A percentile compares a stretch with the other conserved stretches of the same genome.
Conservation (phyloP, 495 filamentous ascomycete species). For the Letharia columbiana region DNA sequence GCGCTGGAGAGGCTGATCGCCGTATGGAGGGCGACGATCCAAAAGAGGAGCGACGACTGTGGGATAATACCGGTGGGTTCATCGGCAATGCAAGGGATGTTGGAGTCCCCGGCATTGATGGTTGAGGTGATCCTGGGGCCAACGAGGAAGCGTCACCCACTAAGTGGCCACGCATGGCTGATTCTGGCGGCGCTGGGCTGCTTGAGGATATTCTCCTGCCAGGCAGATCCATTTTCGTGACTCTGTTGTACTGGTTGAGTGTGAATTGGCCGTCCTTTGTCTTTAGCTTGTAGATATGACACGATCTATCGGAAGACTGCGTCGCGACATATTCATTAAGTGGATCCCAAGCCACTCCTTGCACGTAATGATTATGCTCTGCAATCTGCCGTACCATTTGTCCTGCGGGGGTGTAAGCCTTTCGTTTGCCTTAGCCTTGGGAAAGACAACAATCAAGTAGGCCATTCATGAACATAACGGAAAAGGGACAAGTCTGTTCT, state of each 20-base stretch:
- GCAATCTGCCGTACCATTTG: constrained; percentile 92
- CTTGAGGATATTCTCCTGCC: constrained; percentile 79
- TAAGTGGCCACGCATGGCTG: constrained; percentile 48
- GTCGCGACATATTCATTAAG: constrained; percentile 97
- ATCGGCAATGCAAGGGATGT: constrained; percentile 84
- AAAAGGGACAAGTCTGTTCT: background rate
- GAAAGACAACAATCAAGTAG: background rate
- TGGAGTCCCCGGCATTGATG: constrained; percentile 92
- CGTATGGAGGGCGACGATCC: constrained; percentile 79
- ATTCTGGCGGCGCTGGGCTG: constrained; percentile 87
- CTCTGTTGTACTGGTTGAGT: constrained; percentile 64
- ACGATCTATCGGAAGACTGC: constrained; percentile 94
- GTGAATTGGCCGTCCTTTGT: constrained; percentile 96
- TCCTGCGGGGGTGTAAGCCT: constrained; percentile 42
- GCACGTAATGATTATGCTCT: constrained; percentile 97
- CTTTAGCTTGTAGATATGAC: constrained; percentile 92
- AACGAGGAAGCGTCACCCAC: constrained; percentile 47
- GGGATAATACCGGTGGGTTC: constrained; percentile 89
- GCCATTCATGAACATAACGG: background rate
- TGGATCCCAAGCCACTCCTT: constrained; percentile 98
- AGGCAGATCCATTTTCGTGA: constrained; percentile 84
- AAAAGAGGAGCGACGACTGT: constrained; percentile 90
- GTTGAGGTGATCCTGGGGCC: constrained; percentile 68
- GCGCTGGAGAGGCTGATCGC: constrained; percentile 88
- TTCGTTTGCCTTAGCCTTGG: constrained; percentile 8